Evolutionary conservation across 192 early-diverging fungal genomes (phyloP).

Genomic region (Backusella circina): DNA sequence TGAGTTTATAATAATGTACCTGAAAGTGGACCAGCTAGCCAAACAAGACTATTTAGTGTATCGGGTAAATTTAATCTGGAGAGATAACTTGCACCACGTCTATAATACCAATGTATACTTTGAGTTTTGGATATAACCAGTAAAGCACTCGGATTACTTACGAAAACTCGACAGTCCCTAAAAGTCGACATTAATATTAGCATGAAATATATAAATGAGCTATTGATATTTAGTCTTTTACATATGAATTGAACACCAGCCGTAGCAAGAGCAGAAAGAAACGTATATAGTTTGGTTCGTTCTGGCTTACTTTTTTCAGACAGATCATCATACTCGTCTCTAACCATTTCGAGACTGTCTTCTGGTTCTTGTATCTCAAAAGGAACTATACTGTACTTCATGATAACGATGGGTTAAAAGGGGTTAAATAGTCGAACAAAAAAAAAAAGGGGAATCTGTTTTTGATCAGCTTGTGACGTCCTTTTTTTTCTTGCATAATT

Average conservation of each 20-base stretch:
- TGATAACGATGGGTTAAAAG: not conserved
- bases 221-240: not conserved
- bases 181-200: not conserved
- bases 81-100: not conserved
- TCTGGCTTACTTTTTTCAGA: not conserved
- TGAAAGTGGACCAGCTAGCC: not conserved
- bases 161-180: not conserved
- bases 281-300: not conserved
- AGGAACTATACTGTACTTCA: not conserved
- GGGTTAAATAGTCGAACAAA: not conserved
- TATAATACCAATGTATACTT: not conserved
- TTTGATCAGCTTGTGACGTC: not conserved
- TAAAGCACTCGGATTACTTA: not conserved
- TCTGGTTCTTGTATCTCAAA: not conserved
- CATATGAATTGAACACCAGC: conserved; percentile 4
- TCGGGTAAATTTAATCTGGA: not conserved
- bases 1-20: not conserved
- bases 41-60: not conserved
- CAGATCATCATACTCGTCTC: not conserved
- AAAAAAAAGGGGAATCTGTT: not conserved
- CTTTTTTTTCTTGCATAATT: not conserved
- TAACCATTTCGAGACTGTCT: too few species aligned
- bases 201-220: not conserved
- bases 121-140: not conserved
- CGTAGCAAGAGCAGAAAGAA: not conserved